Percentiles rank a stretch among this genome's conserved stretches.
phyloP scores from a whole-genome alignment of 352 stramenopile genomes.

The Thraustochytrium striatum region DNA sequence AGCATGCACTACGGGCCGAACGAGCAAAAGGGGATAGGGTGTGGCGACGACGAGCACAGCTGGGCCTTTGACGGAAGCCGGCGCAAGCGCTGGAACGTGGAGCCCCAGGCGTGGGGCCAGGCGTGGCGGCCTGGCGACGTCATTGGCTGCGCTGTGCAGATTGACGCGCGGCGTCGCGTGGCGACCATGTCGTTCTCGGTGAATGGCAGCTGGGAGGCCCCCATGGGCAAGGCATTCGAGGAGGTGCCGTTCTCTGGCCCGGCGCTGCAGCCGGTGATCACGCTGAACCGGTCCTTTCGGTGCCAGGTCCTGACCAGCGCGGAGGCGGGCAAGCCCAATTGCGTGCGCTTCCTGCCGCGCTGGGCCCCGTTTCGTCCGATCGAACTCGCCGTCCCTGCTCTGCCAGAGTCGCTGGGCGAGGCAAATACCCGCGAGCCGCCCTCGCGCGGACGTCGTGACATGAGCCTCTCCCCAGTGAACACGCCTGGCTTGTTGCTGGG shows the following conservation, averaged over 20 bases:
- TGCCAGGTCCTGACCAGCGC: neutral
- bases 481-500: too few relatives aligned
- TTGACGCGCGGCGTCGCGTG: neutral
- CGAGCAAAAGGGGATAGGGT: conserved; percentile 24
- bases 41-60: conserved; percentile 38
- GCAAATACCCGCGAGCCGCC: too few relatives aligned
- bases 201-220: neutral
- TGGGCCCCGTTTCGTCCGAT: too few relatives aligned
- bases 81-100: conserved; percentile 35
- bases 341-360: neutral
- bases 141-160: conserved; percentile 30
- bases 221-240: conserved; percentile 44
- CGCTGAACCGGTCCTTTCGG: conserved; percentile 43
- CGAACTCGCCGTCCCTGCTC: too few relatives aligned
- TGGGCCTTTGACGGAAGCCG: conserved; percentile 40
- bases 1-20: conserved; percentile 6
- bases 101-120: conserved; percentile 12
- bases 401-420: too few relatives aligned
- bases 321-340: neutral
- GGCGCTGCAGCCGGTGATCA: conserved; percentile 24
- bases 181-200: conserved; percentile 18
- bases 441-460: neutral
- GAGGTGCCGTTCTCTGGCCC: conserved; percentile 22
- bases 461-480: neutral
- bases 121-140: conserved; percentile 16